Evolutionary conservation across 148 eudicot genomes (phyloP).

Genomic region (Cornus kousa): DNA sequence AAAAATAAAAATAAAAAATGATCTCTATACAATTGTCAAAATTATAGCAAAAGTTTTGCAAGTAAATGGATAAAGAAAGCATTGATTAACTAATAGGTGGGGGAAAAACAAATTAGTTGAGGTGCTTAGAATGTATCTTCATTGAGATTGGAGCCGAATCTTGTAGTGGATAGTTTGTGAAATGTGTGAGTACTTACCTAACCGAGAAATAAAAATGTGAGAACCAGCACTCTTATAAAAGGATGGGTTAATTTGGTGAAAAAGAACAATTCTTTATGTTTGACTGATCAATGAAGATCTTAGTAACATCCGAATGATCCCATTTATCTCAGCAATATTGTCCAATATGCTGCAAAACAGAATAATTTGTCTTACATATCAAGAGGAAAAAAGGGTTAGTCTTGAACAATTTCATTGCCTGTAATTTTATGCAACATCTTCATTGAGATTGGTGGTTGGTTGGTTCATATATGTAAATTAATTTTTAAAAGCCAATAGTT

Average conservation of each 20-base stretch:
- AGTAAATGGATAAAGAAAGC: neutral
- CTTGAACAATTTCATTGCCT: neutral
- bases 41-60: neutral
- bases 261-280: no score
- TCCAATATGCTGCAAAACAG: neutral
- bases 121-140: neutral
- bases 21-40: neutral
- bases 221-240: no score
- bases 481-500: slow-evolving; percentile 6
- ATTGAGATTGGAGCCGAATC: no score
- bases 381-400: neutral
- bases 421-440: neutral
- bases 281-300: no score
- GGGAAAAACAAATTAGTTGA: no score
- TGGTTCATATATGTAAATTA: neutral
- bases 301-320: no score
- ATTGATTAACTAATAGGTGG: neutral
- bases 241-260: no score
- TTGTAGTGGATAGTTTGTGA: no score
- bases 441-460: neutral
- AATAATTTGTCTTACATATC: neutral
- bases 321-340: no score
- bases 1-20: neutral
- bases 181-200: no score
- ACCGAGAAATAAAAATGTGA: no score